These are phyloP conservation scores for Aspergillus hancockii DNA, from an alignment of 495 filamentous ascomycete species.

Conservation along the genomic window DNA sequence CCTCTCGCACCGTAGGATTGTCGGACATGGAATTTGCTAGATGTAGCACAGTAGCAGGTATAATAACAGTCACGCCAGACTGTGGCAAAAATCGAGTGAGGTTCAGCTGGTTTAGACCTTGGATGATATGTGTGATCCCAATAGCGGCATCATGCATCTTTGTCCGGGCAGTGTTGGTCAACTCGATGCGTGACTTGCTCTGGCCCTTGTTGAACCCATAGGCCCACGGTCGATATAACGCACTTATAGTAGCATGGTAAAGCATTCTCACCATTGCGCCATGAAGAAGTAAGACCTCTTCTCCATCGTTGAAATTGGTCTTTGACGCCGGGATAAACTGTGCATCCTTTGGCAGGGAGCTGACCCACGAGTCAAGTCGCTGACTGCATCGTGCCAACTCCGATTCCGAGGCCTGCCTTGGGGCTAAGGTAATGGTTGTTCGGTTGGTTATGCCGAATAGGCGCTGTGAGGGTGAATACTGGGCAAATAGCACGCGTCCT, in stretches of 20 bases:
- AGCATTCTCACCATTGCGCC: constrained; percentile 80
- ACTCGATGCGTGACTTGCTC: constrained; percentile 39
- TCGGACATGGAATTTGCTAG: constrained; percentile 79
- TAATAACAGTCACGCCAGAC: constrained; percentile 80
- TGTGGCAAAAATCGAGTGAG: constrained; percentile 79
- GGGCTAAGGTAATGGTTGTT: constrained; percentile 81
- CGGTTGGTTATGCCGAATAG: constrained; percentile 64
- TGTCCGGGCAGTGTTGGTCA: constrained; percentile 57
- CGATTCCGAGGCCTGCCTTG: constrained; percentile 69
- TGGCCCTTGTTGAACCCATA: constrained; percentile 51
- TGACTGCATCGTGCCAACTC: constrained; percentile 68
- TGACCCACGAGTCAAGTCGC: constrained; percentile 69
- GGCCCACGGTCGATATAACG: constrained; percentile 78
- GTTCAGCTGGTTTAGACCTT: constrained; percentile 64
- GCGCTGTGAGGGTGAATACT: constrained; percentile 70
- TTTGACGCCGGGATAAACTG: constrained; percentile 40
- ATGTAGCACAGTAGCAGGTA: constrained; percentile 86
- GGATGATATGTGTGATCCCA: constrained; percentile 75
- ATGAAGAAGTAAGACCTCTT: constrained; percentile 66
- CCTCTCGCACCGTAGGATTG: constrained; percentile 61
- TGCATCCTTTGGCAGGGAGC: constrained; percentile 60
- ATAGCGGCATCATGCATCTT: constrained; percentile 75
- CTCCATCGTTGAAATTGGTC: constrained; percentile 39
- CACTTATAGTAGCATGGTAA: constrained; percentile 81
- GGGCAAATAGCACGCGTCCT: constrained; percentile 74